Evolutionary conservation across 805 yeast species (phyloP), one percentile per base, ranked within the genome.

Genomic region (Candida pini): DNA sequence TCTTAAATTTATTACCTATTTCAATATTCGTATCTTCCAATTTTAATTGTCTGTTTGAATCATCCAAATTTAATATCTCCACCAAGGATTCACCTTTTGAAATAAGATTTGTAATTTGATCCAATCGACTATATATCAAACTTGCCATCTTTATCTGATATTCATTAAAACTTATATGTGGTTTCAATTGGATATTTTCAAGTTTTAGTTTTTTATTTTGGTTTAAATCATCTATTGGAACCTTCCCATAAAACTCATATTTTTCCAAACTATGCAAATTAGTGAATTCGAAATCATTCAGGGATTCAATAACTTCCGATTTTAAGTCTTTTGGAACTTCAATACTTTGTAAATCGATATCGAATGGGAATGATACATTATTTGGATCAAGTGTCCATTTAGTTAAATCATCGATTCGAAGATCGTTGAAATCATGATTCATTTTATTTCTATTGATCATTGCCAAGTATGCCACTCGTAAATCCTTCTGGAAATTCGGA

Each of bases 1-100:
- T 51, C 32, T 68, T 66, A 47, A 67, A 74, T 9, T 49, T 36
- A 2, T 51, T 54, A 3, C 73, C 78, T 18, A 70, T 64, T 21
- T 56, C 51, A 2, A 41, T 49, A 44, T 68, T 66, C 28, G 55
- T 44, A 3, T 44, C 48, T 45, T 74, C 80, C 16, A 69, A 41
- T 6, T 47, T 31, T 18, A 51, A 38, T 38, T 71, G 75, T 28
- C 68, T 52, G 9, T 51, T 38, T 4, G 73, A 68, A 25, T 69
- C 69, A 32, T 54, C 53, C 1, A 49, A 23, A 35, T 65, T 60
- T n/a, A 62, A 40, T 2, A 44, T 38, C 7, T 39, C 31, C 6
- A 69, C 33, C 4, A 43, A 30, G 8, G 30, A 32, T 9, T 46
- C 43, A 24, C 54, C 48, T 10, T 40, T 25, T 9, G 39, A 30